Percentiles rank a stretch among this genome's conserved stretches.
phyloP scores from a whole-genome alignment of 23 red algal genomes.

The Gracilaria gracilis region DNA sequence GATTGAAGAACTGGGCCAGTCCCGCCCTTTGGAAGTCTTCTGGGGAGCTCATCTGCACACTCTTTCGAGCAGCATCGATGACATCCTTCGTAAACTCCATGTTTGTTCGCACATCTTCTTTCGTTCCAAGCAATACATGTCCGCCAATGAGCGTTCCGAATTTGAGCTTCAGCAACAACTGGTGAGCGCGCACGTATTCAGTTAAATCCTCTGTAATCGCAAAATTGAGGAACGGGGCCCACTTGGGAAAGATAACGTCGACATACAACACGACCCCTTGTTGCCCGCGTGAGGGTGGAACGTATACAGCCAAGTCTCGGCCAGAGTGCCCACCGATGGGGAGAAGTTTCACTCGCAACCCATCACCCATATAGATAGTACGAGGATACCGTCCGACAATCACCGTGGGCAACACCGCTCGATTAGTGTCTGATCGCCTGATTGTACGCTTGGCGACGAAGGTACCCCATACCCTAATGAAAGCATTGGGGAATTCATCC shows the following conservation, averaged over 20 bases:
- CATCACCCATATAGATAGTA: not conserved
- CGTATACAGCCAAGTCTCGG: constrained; percentile 21
- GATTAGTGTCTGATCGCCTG: not conserved
- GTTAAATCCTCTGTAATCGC: constrained; percentile 40
- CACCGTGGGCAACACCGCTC: constrained; percentile 13
- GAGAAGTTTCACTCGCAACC: constrained; percentile 2
- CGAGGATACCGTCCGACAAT: not conserved
- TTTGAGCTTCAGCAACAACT: constrained; percentile 3
- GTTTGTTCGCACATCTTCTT: constrained; percentile 40
- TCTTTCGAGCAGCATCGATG: constrained; percentile 14
- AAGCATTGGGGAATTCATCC: not conserved
- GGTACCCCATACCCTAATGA: constrained; percentile 36
- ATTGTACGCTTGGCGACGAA: not conserved
- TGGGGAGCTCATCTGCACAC: not conserved
- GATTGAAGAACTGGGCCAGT: constrained; percentile 12
- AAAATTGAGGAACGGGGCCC: constrained; percentile 17
- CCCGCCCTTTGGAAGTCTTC: constrained; percentile 12
- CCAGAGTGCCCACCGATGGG: constrained; percentile 21
- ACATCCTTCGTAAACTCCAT: constrained; percentile 29
- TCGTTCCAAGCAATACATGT: constrained; percentile 14
- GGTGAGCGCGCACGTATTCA: constrained; percentile 25
- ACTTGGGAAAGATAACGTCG: constrained; percentile 46
- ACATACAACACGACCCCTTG: constrained; percentile 37
- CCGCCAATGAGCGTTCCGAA: constrained; percentile 32
- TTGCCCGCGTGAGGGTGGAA: constrained; percentile 14